Conservation (phyloP, 805 yeast genomes). For the Sungouiozyma ichnusensis region DNA sequence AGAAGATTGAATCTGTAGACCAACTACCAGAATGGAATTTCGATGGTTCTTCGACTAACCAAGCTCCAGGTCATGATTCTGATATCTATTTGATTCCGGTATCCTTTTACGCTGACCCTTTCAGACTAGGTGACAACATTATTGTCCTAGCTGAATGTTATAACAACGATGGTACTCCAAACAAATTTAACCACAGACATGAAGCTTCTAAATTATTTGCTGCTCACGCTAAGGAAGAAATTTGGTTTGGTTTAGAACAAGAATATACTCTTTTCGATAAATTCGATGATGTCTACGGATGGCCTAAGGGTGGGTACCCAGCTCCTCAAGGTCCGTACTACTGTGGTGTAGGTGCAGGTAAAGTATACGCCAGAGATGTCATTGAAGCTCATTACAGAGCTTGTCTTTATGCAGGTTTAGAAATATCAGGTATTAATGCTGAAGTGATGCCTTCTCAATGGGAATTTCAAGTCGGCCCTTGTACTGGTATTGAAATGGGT, state of each 20-base stretch:
- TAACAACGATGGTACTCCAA: slow-evolving; percentile 98
- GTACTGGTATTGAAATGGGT: slow-evolving; percentile 92
- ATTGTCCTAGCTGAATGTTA: slow-evolving; percentile 93
- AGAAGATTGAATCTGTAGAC: slow-evolving; percentile 58
- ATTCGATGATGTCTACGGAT: slow-evolving; percentile 82
- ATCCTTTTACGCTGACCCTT: slow-evolving; percentile 90
- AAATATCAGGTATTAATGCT: slow-evolving; percentile 93
- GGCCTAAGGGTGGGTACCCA: slow-evolving; percentile 99
- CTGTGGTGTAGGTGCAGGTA: slow-evolving; percentile 99
- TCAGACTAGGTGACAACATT: slow-evolving; percentile 95
- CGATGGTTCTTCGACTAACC: slow-evolving; percentile 97
- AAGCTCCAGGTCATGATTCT: slow-evolving; percentile 97
- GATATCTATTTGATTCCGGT: slow-evolving; percentile 94
- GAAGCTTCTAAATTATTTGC: slow-evolving; percentile 91
- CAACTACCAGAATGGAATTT: slow-evolving; percentile 99
- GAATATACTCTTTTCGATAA: slow-evolving; percentile 95
- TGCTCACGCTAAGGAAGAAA: slow-evolving; percentile 73
- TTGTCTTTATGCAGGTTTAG: slow-evolving; percentile 84
- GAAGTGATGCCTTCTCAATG: slow-evolving; percentile 99
- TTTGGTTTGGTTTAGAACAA: slow-evolving; percentile 99
- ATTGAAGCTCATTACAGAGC: slow-evolving; percentile 99
- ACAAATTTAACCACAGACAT: slow-evolving; percentile 96
- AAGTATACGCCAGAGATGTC: slow-evolving; percentile 94
- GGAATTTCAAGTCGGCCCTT: slow-evolving; percentile 99
- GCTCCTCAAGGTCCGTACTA: slow-evolving; percentile 99